Conservation (phyloP, 768 basidiomycete species). For the Rhodotorula taiwanensis region DNA sequence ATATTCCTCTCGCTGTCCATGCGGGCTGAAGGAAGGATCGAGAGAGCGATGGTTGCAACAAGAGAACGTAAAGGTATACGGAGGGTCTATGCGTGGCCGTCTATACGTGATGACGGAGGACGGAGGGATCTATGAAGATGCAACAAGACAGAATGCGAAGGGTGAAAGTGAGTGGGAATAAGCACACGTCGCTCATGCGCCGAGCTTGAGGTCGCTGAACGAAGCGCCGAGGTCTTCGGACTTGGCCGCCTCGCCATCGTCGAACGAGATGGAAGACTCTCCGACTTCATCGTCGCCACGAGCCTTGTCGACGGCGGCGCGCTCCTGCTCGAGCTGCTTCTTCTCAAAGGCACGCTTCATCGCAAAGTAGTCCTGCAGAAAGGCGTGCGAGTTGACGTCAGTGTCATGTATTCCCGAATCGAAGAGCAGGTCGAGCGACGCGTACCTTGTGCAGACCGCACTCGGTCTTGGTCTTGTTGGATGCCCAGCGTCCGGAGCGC, state of each 20-base stretch:
- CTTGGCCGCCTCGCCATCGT: background rate
- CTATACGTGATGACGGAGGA: too few relatives aligned
- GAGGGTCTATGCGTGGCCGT: too few relatives aligned
- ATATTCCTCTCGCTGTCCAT: too few relatives aligned
- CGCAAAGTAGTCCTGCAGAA: conserved; percentile 63
- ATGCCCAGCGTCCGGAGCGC: conserved; percentile 86
- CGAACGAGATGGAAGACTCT: conserved; percentile 27
- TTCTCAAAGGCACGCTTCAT: conserved; percentile 49
- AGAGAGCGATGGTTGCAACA: too few relatives aligned
- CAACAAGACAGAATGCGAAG: too few relatives aligned
- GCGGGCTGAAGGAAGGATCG: too few relatives aligned
- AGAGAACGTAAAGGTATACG: too few relatives aligned
- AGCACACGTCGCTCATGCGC: conserved; percentile 18
- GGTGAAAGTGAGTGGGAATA: too few relatives aligned
- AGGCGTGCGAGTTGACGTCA: too few relatives aligned
- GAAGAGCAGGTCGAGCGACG: background rate
- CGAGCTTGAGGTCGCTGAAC: conserved; percentile 25
- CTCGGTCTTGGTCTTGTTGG: conserved; percentile 74
- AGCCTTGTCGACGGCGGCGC: conserved; percentile 19
- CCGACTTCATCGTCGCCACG: conserved; percentile 33
- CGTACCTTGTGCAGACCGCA: conserved; percentile 69
- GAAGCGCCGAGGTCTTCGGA: conserved; percentile 23
- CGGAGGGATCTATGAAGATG: too few relatives aligned
- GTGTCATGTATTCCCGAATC: background rate
- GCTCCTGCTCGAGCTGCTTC: conserved; percentile 44